Conservation (phyloP, 768 basidiomycete genomes). For the Pholiota molesta region DNA sequence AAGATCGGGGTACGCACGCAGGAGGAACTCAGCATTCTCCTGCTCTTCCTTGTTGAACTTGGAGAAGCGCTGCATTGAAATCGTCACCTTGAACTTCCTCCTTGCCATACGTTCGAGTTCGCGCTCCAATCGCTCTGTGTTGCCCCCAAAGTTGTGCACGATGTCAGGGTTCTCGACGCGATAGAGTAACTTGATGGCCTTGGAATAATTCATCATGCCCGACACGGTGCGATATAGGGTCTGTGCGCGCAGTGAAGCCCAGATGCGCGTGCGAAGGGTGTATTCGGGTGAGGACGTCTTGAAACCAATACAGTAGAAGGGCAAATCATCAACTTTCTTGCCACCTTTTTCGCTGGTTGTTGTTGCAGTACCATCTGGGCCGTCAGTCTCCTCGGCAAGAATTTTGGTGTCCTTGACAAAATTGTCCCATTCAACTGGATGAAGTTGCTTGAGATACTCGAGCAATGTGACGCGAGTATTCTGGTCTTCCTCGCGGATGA, state of each 20-base stretch:
- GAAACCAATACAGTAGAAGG: constrained; percentile 99
- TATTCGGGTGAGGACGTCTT: constrained; percentile 99
- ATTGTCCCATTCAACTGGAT: constrained; percentile 99
- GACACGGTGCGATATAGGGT: constrained; percentile 98
- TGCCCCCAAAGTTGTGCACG: constrained; percentile 94
- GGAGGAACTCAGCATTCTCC: constrained; percentile 96
- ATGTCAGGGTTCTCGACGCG: constrained; percentile 99
- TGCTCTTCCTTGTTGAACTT: constrained; percentile 99
- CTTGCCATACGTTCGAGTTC: constrained; percentile 97
- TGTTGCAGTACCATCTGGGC: constrained; percentile 54
- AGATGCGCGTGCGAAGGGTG: constrained; percentile 97
- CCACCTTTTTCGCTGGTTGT: constrained; percentile 69
- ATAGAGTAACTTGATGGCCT: constrained; percentile 98
- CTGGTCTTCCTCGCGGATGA: constrained; percentile 97
- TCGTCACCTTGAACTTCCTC: constrained; percentile 97
- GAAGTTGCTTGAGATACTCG: constrained; percentile 97
- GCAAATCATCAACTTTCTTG: constrained; percentile 85
- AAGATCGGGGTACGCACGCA: constrained; percentile 97
- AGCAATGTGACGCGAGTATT: constrained; percentile 96
- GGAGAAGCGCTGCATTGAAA: constrained; percentile 98
- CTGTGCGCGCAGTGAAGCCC: constrained; percentile 98
- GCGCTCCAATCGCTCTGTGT: constrained; percentile 93
- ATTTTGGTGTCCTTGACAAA: constrained; percentile 99
- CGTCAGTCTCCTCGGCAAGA: constrained; percentile 85
- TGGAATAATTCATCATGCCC: constrained; percentile 99